These are phyloP conservation scores for Colletotrichum viniferum DNA, from an alignment of 2,329 filamentous ascomycete species.

Conservation along the genomic window DNA sequence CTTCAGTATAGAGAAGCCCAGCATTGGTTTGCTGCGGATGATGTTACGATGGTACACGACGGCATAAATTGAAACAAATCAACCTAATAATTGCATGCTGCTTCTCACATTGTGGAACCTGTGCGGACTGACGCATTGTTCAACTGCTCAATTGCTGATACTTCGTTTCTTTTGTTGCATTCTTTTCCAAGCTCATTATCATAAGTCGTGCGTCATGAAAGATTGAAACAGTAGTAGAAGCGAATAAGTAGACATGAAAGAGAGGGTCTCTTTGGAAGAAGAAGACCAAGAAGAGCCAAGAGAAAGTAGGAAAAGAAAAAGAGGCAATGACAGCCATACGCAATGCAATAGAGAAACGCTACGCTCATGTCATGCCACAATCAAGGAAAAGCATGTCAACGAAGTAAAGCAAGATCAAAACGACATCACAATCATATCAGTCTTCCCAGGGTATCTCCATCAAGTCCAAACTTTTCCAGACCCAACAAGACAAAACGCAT, in stretches of 20 bases:
- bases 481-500: neutral
- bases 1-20: slow-evolving; percentile 19
- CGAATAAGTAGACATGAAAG: neutral
- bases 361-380: neutral
- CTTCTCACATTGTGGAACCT: neutral
- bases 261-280: neutral
- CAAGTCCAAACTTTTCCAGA: neutral
- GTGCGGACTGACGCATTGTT: neutral
- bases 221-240: neutral
- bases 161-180: neutral
- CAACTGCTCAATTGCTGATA: neutral
- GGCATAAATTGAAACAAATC: slow-evolving; percentile 20
- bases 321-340: neutral
- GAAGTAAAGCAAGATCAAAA: neutral
- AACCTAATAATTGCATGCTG: neutral
- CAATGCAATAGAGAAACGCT: neutral
- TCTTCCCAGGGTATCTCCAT: neutral
- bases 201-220: neutral
- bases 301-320: neutral
- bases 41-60: slow-evolving; percentile 22
- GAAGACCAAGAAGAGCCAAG: neutral
- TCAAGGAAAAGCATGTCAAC: neutral
- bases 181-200: neutral
- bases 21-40: slow-evolving; percentile 5
- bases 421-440: neutral